These are phyloP conservation scores for Copromyces sp. DNA, from an alignment of 495 filamentous ascomycete species.

Conservation along the genomic window DNA sequence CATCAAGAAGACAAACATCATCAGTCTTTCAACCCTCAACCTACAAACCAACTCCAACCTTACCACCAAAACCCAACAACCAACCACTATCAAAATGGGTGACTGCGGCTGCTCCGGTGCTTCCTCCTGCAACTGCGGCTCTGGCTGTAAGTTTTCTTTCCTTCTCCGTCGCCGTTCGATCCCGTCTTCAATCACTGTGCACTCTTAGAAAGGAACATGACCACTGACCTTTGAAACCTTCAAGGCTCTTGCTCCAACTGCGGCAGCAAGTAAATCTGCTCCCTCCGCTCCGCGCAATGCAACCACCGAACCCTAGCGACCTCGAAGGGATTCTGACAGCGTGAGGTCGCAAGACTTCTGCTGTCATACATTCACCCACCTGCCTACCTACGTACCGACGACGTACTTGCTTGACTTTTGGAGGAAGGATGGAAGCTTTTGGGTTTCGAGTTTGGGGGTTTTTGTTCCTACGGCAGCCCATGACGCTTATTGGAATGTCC, in stretches of 20 bases:
- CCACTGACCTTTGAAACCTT: not conserved
- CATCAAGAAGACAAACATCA: conserved; percentile 2
- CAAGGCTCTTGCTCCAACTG: conserved; percentile 33
- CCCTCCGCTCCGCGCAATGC: not conserved
- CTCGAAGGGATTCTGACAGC: not conserved
- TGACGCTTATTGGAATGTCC: not conserved
- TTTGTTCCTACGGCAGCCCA: not conserved
- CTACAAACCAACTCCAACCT: conserved; percentile 9
- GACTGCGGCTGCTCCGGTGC: conserved; percentile 36
- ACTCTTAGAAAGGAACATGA: not conserved
- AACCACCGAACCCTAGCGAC: not conserved
- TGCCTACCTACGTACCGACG: not conserved
- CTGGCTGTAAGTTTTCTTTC: conserved; percentile 26
- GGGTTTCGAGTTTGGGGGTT: not conserved
- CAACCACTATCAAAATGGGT: conserved; percentile 32
- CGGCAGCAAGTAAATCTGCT: conserved; percentile 21
- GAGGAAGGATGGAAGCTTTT: not conserved
- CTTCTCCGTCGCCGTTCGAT: not conserved
- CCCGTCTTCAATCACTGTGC: not conserved
- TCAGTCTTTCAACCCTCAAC: conserved; percentile 1
- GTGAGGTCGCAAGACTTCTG: not conserved
- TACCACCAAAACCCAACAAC: conserved; percentile 6
- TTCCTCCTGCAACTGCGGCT: conserved; percentile 31
- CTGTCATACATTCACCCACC: not conserved
- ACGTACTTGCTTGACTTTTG: not conserved